These are phyloP conservation scores for Boletus speciosus DNA, from an alignment of 768 basidiomycete genomes.

Conservation along the genomic window DNA sequence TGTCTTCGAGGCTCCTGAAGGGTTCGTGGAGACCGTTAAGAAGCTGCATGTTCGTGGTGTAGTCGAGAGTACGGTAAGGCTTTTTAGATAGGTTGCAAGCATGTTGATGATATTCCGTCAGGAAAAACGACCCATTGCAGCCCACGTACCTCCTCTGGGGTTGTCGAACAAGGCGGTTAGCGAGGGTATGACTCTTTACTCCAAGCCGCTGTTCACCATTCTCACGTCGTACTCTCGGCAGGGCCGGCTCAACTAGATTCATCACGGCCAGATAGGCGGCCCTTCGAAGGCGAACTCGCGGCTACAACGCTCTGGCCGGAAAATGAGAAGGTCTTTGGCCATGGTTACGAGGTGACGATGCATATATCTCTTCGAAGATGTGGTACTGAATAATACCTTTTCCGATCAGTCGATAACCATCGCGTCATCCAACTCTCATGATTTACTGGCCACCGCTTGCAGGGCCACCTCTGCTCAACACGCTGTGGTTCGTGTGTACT, in stretches of 20 bases:
- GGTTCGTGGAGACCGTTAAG: constrained; percentile 67
- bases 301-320: constrained; percentile 94
- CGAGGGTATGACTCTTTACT: constrained; percentile 44
- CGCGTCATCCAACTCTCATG: constrained; percentile 64
- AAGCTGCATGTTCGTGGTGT: constrained; percentile 48
- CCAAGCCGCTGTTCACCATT: not conserved
- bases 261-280: constrained; percentile 35
- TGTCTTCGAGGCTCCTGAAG: constrained; percentile 86
- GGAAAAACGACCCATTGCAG: constrained; percentile 66
- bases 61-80: constrained; percentile 47
- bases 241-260: constrained; percentile 17
- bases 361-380: not conserved
- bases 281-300: constrained; percentile 90
- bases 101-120: constrained; percentile 27
- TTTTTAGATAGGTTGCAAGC: not conserved
- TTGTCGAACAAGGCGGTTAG: constrained; percentile 90
- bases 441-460: constrained; percentile 84
- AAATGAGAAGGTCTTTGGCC: constrained; percentile 93
- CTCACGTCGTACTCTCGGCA: constrained; percentile 6
- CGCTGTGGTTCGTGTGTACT: constrained; percentile 82
- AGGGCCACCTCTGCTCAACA: constrained; percentile 86
- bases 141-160: constrained; percentile 90
- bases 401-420: constrained; percentile 69
- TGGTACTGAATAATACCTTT: not conserved
- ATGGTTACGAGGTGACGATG: constrained; percentile 82